phyloP scores from a whole-genome alignment of 2,329 filamentous ascomycete genomes.

The Curvularia spicifera region DNA sequence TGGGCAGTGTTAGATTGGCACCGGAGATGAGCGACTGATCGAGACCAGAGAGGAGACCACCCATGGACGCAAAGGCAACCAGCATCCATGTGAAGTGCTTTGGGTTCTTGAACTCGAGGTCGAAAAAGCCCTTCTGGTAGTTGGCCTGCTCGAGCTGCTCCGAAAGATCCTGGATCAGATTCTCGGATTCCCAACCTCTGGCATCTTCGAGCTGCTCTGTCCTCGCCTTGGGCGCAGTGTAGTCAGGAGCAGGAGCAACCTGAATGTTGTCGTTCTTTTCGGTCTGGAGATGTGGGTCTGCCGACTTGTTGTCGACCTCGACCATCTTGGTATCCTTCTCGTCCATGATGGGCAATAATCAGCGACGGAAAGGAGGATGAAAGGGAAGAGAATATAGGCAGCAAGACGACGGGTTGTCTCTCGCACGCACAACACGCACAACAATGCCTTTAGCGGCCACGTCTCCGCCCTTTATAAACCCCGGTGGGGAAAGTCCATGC shows the following conservation, averaged over 20 bases:
- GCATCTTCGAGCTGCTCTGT: slow-evolving; percentile 43
- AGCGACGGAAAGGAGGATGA: slow-evolving; percentile 12
- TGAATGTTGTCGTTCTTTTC: slow-evolving; percentile 31
- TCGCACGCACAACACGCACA: slow-evolving; percentile 10
- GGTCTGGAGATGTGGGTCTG: slow-evolving; percentile 20
- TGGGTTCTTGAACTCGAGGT: slow-evolving; percentile 66
- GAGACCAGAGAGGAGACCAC: slow-evolving; percentile 72
- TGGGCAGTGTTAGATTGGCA: slow-evolving; percentile 70
- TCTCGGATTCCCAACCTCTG: slow-evolving; percentile 54
- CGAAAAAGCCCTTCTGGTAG: slow-evolving; percentile 55
- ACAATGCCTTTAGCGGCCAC: slow-evolving; percentile 1
- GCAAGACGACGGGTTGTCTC: slow-evolving; percentile 16
- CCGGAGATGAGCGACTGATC: slow-evolving; percentile 77
- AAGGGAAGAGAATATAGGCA: slow-evolving; percentile 9
- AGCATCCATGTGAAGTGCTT: slow-evolving; percentile 71
- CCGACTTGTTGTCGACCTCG: slow-evolving; percentile 11
- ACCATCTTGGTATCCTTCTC: slow-evolving; percentile 35
- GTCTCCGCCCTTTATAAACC: slow-evolving; percentile 36
- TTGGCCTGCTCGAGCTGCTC: slow-evolving; percentile 46
- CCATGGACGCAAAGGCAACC: slow-evolving; percentile 76
- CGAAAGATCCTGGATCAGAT: slow-evolving; percentile 52
- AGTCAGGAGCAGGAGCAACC: slow-evolving; percentile 28
- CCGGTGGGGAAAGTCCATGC: slow-evolving; percentile 27
- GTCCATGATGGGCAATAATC: slow-evolving; percentile 33
- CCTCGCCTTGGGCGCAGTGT: slow-evolving; percentile 41